phyloP scores from a whole-genome alignment of 306 rosid species.

The Cercis canadensis region DNA sequence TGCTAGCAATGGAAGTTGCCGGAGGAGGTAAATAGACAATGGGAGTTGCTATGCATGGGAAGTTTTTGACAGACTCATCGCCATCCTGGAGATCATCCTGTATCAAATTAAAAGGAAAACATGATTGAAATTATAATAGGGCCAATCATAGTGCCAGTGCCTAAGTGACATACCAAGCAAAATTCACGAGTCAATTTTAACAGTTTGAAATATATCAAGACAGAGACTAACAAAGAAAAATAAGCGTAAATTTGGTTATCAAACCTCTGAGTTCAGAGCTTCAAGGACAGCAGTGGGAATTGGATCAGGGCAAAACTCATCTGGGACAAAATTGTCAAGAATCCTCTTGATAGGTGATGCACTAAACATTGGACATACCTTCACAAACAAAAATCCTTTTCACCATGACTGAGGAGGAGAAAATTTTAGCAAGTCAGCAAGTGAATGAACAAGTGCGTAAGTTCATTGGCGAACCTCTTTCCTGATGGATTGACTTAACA shows the following conservation, averaged over 20 bases:
- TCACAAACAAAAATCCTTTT: conserved; percentile 40
- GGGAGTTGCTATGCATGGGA: conserved; percentile 81
- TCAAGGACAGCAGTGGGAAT: conserved; percentile 72
- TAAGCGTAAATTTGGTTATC: conserved; percentile 27
- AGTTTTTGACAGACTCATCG: conserved; percentile 52
- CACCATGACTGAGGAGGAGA: conserved; percentile 33
- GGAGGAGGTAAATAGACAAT: conserved; percentile 70
- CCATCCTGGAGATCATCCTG: conserved; percentile 65
- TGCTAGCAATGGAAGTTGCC: conserved; percentile 51
- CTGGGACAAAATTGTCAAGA: conserved; percentile 76
- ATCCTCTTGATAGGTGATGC: conserved; percentile 76
- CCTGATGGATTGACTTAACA: conserved; percentile 71
- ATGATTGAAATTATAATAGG: too few species aligned
- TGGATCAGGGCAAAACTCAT: conserved; percentile 94
- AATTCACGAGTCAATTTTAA: not conserved
- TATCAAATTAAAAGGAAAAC: conserved; percentile 18
- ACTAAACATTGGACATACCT: conserved; percentile 93
- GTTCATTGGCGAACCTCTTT: conserved; percentile 71
- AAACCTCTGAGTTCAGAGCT: conserved; percentile 81
- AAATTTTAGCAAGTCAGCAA: not conserved
- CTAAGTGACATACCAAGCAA: not conserved
- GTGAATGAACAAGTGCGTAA: conserved; percentile 27
- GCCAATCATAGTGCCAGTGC: not conserved
- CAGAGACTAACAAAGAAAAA: not conserved
- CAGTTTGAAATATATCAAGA: not conserved